phyloP scores from a whole-genome alignment of 176 grass and related monocot genomes.

The Bonia amplexicaulis region DNA sequence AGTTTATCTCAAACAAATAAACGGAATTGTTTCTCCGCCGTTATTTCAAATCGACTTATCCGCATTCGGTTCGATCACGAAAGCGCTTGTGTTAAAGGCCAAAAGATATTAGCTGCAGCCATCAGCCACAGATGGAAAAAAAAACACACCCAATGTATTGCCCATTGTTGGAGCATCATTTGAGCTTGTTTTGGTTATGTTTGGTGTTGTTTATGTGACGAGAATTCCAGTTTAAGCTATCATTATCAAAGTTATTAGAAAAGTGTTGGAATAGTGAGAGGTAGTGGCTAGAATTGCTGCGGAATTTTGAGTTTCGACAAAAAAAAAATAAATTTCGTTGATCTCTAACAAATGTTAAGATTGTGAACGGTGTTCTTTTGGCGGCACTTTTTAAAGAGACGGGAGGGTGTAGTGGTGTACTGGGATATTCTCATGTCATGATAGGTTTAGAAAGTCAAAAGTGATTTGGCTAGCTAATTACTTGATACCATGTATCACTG shows the following conservation, averaged over 20 bases:
- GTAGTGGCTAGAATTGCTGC: background rate
- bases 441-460: background rate
- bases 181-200: background rate
- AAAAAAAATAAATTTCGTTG: too few relatives aligned
- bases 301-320: too few relatives aligned
- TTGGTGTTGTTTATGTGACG: background rate
- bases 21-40: fast-evolving
- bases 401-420: background rate
- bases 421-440: background rate
- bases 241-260: background rate
- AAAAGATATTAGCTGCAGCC: too few relatives aligned
- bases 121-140: too few relatives aligned
- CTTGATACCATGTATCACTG: too few relatives aligned
- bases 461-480: too few relatives aligned
- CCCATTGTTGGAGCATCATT: background rate
- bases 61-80: too few relatives aligned
- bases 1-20: too few relatives aligned
- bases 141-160: background rate
- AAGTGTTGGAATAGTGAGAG: background rate
- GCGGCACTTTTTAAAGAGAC: background rate
- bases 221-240: background rate
- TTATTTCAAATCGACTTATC: too few relatives aligned
- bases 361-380: background rate
- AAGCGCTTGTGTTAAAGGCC: too few relatives aligned
- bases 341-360: too few relatives aligned